These are phyloP conservation scores for Wickerhamomyces subpelliculosus DNA, from an alignment of 805 yeast genomes.

Conservation along the genomic window DNA sequence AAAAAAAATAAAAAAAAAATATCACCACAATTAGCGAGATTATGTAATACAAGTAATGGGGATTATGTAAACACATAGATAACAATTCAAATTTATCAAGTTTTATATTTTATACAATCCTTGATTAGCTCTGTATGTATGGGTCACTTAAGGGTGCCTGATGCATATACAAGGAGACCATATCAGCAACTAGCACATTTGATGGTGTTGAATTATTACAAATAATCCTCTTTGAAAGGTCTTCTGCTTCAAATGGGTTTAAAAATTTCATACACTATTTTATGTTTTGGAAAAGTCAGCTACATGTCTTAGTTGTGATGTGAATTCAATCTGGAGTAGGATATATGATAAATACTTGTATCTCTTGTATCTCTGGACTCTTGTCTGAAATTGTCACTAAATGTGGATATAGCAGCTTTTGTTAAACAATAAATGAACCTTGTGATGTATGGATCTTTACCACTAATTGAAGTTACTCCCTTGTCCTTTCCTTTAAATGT, in stretches of 20 bases:
- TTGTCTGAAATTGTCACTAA: conserved; percentile 58
- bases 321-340: conserved; percentile 60
- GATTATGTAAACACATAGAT: too few relatives aligned
- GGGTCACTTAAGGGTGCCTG: conserved; percentile 50
- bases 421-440: conserved; percentile 68
- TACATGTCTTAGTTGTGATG: conserved; percentile 45
- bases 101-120: too few relatives aligned
- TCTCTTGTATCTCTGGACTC: conserved; percentile 60
- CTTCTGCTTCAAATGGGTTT: conserved; percentile 47
- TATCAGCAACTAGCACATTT: conserved; percentile 58
- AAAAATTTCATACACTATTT: conserved; percentile 44
- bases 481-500: conserved; percentile 55
- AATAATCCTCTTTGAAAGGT: conserved; percentile 50
- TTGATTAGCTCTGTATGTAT: conserved; percentile 5
- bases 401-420: conserved; percentile 62
- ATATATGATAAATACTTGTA: conserved; percentile 53
- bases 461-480: conserved; percentile 71
- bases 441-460: conserved; percentile 51
- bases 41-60: too few relatives aligned
- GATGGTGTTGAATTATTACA: conserved; percentile 46
- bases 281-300: conserved; percentile 46
- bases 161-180: conserved; percentile 71
- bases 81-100: too few relatives aligned
- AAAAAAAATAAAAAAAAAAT: too few relatives aligned
- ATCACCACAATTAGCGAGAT: too few relatives aligned